Percentiles rank a stretch among this genome's conserved stretches.
phyloP scores from a whole-genome alignment of 2,329 filamentous ascomycete species.

The Westerdykella sp. region DNA sequence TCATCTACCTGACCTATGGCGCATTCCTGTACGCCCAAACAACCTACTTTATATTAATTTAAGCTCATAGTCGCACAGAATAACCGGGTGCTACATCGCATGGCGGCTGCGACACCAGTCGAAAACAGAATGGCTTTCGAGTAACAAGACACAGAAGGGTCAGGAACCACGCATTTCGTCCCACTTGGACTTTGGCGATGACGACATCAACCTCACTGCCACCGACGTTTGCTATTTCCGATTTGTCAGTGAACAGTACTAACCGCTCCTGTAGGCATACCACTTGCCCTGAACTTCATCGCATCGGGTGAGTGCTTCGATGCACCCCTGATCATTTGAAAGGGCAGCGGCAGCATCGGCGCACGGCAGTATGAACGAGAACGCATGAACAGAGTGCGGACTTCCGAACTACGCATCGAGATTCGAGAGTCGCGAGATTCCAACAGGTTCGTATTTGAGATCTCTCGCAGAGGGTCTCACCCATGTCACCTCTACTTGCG shows the following conservation, averaged over 20 bases:
- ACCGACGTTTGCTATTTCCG: no score
- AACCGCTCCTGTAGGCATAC: constrained; percentile 53
- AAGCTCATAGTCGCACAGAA: constrained; percentile 39
- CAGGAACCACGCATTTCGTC: constrained; percentile 33
- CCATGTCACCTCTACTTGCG: constrained; percentile 1
- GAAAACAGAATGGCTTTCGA: constrained; percentile 65
- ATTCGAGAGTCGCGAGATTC: constrained; percentile 15
- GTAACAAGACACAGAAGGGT: constrained; percentile 81
- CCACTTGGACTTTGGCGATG: no score
- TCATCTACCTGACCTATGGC: constrained; percentile 75
- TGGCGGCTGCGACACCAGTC: constrained; percentile 55
- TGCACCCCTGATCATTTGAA: constrained; percentile 35
- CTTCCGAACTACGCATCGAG: constrained; percentile 1
- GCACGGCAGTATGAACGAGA: neutral
- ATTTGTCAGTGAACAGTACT: constrained; percentile 9
- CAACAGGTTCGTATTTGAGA: constrained; percentile 38
- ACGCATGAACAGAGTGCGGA: constrained; percentile 6
- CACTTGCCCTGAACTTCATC: constrained; percentile 82
- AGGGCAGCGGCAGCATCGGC: constrained; percentile 60
- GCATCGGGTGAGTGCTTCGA: constrained; percentile 72
- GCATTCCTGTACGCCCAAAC: constrained; percentile 60
- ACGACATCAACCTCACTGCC: no score
- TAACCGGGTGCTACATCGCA: constrained; percentile 56
- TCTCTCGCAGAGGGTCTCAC: constrained; percentile 28
- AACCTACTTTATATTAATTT: neutral